A percentile compares a stretch with the other conserved stretches of the same genome.
Conservation (phyloP, 176 grass and related monocot genomes). For the Oryza glaberrima region DNA sequence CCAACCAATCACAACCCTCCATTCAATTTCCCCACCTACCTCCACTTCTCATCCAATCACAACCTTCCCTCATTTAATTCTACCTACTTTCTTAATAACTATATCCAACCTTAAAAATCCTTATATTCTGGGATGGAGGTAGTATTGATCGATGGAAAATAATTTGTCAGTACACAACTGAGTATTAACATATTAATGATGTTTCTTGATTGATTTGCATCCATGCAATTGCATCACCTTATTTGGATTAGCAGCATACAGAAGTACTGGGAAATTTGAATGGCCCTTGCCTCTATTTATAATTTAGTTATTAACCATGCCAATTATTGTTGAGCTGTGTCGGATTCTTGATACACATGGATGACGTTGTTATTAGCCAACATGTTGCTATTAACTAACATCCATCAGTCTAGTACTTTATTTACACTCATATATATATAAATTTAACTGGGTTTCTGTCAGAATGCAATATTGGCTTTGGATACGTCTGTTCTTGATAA, state of each 20-base stretch:
- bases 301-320: background rate
- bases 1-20: too few species aligned
- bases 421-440: conserved; percentile 14
- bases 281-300: background rate
- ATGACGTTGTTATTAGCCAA: conserved; percentile 17
- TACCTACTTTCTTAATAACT: too few species aligned
- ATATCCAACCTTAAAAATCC: too few species aligned
- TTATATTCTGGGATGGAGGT: too few species aligned
- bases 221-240: conserved; percentile 8
- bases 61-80: too few species aligned
- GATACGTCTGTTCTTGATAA: conserved; percentile 87
- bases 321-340: conserved; percentile 28
- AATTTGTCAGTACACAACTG: conserved; percentile 2
- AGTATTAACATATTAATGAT: background rate
- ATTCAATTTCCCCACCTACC: too few species aligned
- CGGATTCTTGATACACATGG: conserved; percentile 24
- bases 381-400: conserved; percentile 24
- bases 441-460: conserved; percentile 29
- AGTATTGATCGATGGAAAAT: conserved; percentile 2
- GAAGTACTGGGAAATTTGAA: background rate
- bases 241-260: conserved; percentile 15
- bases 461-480: conserved; percentile 88
- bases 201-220: conserved; percentile 13
- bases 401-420: background rate
- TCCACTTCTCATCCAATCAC: too few species aligned